Evolutionary conservation across 2,329 filamentous ascomycete species (phyloP), one percentile per base, ranked within the genome.

Genomic region (Fusarium goolgardi): DNA sequence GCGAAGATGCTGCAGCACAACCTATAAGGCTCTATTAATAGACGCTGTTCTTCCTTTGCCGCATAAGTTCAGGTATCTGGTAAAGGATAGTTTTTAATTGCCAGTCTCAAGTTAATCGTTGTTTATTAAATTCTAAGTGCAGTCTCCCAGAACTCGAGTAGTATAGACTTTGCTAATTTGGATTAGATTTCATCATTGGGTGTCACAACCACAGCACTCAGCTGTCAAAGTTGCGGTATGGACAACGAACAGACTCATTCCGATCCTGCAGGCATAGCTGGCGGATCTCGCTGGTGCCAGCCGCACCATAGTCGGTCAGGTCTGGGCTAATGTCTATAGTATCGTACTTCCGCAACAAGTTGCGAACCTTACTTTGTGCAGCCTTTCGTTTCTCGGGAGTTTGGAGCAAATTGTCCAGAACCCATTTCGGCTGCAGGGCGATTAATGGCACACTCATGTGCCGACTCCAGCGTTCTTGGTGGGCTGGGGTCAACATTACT

Each of bases 401-500:
- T 41, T 20, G 10, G 10, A 56, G 53, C 1, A 56, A 27, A 5
- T 41, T 27, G 11, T 56, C 53, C 18, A 56, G 11, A 1, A 56
- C 53, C 53, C 53, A 56, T 11, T 56, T 56, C n/a, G 53, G 53
- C 21, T 56, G 53, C 1, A 56, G 7, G 2, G 53, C 53, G 0
- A 56, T 34, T 0, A 52, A 35, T 15, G 53, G 53, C 18, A 56
- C 53, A 12, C 53, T 56, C 53, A 56, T 56, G 10, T 56, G 53
- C 27, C 53, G 51, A 16, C 53, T 56, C 53, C 53, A 56, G 3
- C 53, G 53, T 21, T 51, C 43, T 21, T 56, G 53, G 25, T 56
- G 53, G 2, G 53, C 45, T 11, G 53, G 53, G 5, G 53, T 56
- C 45, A 56, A n/a, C 53, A 56, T 56, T 9, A 56, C 53, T 5